Evolutionary conservation across 495 filamentous ascomycete species (phyloP).

Genomic region (Podospora pseudocomata): DNA sequence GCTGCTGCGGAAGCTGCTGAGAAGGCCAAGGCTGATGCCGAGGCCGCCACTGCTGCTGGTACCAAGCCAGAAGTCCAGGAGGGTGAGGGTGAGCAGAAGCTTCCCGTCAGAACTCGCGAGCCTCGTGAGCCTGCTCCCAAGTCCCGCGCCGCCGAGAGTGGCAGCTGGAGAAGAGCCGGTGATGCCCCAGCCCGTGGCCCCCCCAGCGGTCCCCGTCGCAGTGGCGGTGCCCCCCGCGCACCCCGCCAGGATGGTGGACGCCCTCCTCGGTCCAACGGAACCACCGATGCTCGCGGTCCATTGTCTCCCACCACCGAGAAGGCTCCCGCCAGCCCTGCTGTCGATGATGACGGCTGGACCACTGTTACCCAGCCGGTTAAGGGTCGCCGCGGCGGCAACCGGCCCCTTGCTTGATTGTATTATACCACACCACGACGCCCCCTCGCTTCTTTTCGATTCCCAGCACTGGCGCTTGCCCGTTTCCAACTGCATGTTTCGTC

Average conservation of each 20-base stretch:
- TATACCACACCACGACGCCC: slow-evolving; percentile 2
- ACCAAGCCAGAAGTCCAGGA: slow-evolving; percentile 46
- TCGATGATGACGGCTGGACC: slow-evolving; percentile 75
- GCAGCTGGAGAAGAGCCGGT: slow-evolving; percentile 50
- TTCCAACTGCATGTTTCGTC: slow-evolving; percentile 7
- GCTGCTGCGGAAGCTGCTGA: slow-evolving; percentile 62
- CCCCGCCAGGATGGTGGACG: slow-evolving; percentile 41
- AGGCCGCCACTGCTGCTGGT: slow-evolving; percentile 36
- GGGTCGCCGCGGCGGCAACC: slow-evolving; percentile 40
- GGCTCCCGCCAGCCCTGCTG: slow-evolving; percentile 29
- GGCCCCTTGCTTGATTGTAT: slow-evolving; percentile 28
- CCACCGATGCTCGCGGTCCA: slow-evolving; percentile 27
- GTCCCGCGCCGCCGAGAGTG: slow-evolving; percentile 46
- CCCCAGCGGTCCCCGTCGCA: slow-evolving; percentile 35
- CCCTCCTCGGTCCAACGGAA: slow-evolving; percentile 45
- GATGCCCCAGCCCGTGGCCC: slow-evolving; percentile 38
- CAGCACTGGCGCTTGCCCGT: slow-evolving; percentile 5
- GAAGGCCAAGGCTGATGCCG: slow-evolving; percentile 60
- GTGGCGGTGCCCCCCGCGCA: slow-evolving; percentile 44
- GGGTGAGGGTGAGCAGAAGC: slow-evolving; percentile 35
- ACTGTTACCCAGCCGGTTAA: slow-evolving; percentile 57
- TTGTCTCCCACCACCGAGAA: slow-evolving; percentile 32
- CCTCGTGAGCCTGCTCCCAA: slow-evolving; percentile 30
- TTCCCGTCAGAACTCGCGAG: slow-evolving; percentile 25
- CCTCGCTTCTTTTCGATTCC: slow-evolving; percentile 1